Evolutionary conservation across 139 green algal genomes (phyloP).

Genomic region (Micractinium sp.): DNA sequence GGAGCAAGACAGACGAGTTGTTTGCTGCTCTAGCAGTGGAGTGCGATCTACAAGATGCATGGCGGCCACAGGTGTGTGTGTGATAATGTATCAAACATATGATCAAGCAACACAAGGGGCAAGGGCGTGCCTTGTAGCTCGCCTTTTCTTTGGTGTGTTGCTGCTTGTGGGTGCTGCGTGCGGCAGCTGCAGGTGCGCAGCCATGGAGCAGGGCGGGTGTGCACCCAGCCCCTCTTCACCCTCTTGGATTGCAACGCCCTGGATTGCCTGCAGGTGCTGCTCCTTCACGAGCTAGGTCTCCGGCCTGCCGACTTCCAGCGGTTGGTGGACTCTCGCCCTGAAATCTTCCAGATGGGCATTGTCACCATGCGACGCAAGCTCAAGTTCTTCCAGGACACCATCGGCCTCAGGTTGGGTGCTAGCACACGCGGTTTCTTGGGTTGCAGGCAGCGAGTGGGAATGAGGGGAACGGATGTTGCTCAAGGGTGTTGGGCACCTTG

Average conservation of each 20-base stretch:
- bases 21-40: slow-evolving; percentile 23
- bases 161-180: background rate
- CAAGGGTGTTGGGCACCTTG: too few relatives aligned
- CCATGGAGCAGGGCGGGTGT: too few relatives aligned
- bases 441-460: too few relatives aligned
- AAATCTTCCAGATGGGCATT: slow-evolving; percentile 46
- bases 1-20: slow-evolving; percentile 19
- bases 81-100: too few relatives aligned
- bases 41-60: slow-evolving; percentile 29
- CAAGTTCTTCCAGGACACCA: slow-evolving; percentile 51
- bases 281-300: slow-evolving; percentile 41
- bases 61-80: slow-evolving; percentile 37
- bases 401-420: slow-evolving; percentile 43
- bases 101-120: too few relatives aligned
- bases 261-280: slow-evolving; percentile 24
- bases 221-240: too few relatives aligned
- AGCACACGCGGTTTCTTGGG: too few relatives aligned
- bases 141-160: background rate
- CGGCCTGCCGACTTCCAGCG: slow-evolving; percentile 32
- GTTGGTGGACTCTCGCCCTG: slow-evolving; percentile 12
- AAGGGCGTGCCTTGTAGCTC: too few relatives aligned
- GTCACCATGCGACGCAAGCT: slow-evolving; percentile 54
- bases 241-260: too few relatives aligned
- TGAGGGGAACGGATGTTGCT: background rate
- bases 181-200: too few relatives aligned